Base-by-base conservation (phyloP, 2,329 filamentous ascomycete genomes). In the Hortaea sp. region DNA sequence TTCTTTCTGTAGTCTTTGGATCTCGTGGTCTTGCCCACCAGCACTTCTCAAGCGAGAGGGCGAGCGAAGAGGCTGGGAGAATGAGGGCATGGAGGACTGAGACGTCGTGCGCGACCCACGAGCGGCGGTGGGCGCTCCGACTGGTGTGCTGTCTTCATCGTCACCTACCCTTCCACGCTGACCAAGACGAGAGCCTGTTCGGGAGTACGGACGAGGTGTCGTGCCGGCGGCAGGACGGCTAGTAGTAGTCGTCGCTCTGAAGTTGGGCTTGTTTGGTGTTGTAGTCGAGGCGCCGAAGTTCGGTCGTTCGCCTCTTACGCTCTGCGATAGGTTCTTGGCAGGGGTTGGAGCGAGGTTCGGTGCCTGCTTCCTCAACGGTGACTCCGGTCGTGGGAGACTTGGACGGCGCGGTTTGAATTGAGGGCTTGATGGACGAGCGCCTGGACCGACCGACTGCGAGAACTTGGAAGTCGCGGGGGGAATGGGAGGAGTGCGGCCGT, bases 361-460 rank as follows among this genome's bases (percentile, higher is more conserved):
- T 41, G 79, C 68, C 57, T 78, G 83, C 54, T 85, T 81, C 32
- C 62, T 53, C 32, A 85, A 73, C 3, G 90, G 92, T 2, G 90
- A 95, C 53, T 95, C 89, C 5, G 92, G 85, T 29, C 89, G 84
- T 44, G 85, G 79, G n/a, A 95, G 72, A 1, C 89, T 94, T 6
- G 82, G 81, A 48, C 88, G 79, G 55, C 78, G 81, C 5, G 76
- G 70, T 63, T 85, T 89, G 57, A 82, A 78, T 41, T 78, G 71
- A 2, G 88, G 86, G 59, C 84, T 90, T 27, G 81, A 64, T 29
- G 82, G 80, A 60, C 84, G 77, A 28, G 64, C 68, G 37, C 80
- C 78, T 5, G 85, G 85, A 1, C 88, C 88, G 39, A 94, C 73
- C 0, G 89, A 94, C 66, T 94, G 86, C 62, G 88, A 92, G 69